These are phyloP conservation scores for Hyaloscypha finlandica DNA, from an alignment of 495 filamentous ascomycete genomes.

Conservation along the genomic window DNA sequence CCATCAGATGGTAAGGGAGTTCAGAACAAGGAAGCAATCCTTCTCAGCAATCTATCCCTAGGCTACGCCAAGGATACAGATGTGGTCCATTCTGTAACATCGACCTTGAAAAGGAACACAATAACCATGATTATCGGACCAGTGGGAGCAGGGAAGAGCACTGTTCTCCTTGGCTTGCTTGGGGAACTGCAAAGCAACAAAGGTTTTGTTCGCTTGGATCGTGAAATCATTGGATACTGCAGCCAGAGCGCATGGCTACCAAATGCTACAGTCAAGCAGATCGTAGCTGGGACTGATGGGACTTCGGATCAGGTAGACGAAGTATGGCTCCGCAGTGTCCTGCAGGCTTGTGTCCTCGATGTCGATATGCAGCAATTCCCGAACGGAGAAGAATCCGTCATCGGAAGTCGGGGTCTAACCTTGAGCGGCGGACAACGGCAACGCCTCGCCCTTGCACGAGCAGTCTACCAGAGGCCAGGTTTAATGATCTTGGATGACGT, in stretches of 20 bases:
- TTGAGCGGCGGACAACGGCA: constrained; percentile 56
- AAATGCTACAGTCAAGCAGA: constrained; percentile 45
- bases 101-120: background rate
- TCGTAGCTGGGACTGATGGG: constrained; percentile 37
- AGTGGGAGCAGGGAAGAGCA: constrained; percentile 62
- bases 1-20: background rate
- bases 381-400: constrained; percentile 46
- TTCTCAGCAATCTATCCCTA: background rate
- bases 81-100: background rate
- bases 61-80: background rate
- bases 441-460: constrained; percentile 38
- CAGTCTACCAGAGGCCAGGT: constrained; percentile 35
- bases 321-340: constrained; percentile 56
- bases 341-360: constrained; percentile 58
- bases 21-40: background rate
- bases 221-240: constrained; percentile 39
- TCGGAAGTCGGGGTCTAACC: constrained; percentile 59
- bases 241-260: constrained; percentile 45
- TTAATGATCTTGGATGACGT: constrained; percentile 40
- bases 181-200: constrained; percentile 52
- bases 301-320: constrained; percentile 47
- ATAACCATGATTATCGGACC: constrained; percentile 46
- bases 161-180: constrained; percentile 57
- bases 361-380: constrained; percentile 53
- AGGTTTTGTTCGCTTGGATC: constrained; percentile 37